Conservation (phyloP, 169 alveolate genomes). For the Babesia ovis region DNA sequence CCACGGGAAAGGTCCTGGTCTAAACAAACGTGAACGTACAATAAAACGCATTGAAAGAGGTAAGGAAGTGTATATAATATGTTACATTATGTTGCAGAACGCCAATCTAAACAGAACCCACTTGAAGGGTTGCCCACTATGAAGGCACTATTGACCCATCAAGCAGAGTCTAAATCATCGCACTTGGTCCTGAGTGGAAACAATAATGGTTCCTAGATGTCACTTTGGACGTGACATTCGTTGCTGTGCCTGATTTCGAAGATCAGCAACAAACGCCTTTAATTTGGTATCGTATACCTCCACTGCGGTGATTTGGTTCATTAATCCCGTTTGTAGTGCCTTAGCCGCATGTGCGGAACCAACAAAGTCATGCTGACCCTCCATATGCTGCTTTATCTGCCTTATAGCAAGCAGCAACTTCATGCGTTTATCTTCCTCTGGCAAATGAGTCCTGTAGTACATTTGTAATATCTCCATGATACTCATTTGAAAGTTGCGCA, state of each 20-base stretch:
- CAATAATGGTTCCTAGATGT: neutral
- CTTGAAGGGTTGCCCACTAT: slow-evolving; percentile 75
- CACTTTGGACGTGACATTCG: slow-evolving; percentile 8
- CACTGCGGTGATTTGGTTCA: slow-evolving; percentile 65
- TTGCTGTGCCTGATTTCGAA: slow-evolving; percentile 47
- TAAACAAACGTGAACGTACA: slow-evolving; percentile 73
- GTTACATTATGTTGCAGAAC: slow-evolving; percentile 27
- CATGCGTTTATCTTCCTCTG: slow-evolving; percentile 57
- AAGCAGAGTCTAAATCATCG: slow-evolving; percentile 67
- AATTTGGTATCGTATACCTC: slow-evolving; percentile 61
- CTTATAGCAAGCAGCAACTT: slow-evolving; percentile 36
- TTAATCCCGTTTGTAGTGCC: slow-evolving; percentile 64
- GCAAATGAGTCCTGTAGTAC: slow-evolving; percentile 61
- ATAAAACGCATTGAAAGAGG: slow-evolving; percentile 74
- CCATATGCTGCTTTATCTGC: slow-evolving; percentile 47
- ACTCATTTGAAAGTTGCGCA: slow-evolving; percentile 51
- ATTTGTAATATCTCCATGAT: slow-evolving; percentile 59
- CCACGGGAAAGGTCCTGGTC: slow-evolving; percentile 79
- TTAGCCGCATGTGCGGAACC: slow-evolving; percentile 55
- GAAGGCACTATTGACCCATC: slow-evolving; percentile 71
- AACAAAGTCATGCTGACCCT: slow-evolving; percentile 44
- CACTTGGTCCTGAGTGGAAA: slow-evolving; percentile 62
- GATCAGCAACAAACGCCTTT: slow-evolving; percentile 38
- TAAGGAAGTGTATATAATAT: neutral
- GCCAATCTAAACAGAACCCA: slow-evolving; percentile 67